Base-by-base conservation (phyloP, 805 yeast genomes). In the Cyberlindnera saturnus region DNA sequence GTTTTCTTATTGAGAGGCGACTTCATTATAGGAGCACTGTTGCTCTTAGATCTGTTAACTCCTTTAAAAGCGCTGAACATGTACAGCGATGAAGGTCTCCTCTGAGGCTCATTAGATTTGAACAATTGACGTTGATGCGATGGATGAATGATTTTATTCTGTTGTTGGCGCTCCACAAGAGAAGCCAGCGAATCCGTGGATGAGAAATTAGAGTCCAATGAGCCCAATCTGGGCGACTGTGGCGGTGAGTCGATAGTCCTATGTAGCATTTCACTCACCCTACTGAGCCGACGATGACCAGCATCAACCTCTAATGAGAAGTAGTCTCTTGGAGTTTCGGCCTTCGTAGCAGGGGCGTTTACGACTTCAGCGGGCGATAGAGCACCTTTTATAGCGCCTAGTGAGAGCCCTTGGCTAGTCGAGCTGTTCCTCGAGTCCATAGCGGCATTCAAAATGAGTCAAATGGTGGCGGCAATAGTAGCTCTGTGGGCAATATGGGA, bases 71-170 rank as follows among this genome's bases (percentile, higher is more conserved):
- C 40, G 18, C 41, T 41, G 39, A 56, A 48, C 4, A 55, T 45
- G 1, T 59, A 55, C n/a, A 44, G 32, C 3, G 45, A 44, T 1
- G 57, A 47, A 5, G 43, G 32, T 40, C 50, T 46, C 13, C 48
- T 39, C 17, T 19, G 20, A 8, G 32, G 20, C 3, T 20, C 9
- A 8, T 23, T 14, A n/a, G 17, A 38, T 7, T 56, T 50, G 37
- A 56, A 59, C 14, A 65, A 49, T 38, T 62, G 63, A 15, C 58
- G 55, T 52, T 66, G 68, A 48, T 69, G 74, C 32, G 55, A 50
- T 26, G 74, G 74, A 47, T 70, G 69, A 40, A 64, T 68, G 47
- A 70, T 57, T 53, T 68, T 71, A 43, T 64, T 59, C 39, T 62
- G 53, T 38, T 66, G 61, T 44, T 69, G 73, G 36, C 64, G 63